Percentiles rank a stretch among this genome's conserved stretches.
Evolutionary conservation across 2,329 filamentous ascomycete genomes (phyloP).

Genomic region (Macroventuria anomochaeta): DNA sequence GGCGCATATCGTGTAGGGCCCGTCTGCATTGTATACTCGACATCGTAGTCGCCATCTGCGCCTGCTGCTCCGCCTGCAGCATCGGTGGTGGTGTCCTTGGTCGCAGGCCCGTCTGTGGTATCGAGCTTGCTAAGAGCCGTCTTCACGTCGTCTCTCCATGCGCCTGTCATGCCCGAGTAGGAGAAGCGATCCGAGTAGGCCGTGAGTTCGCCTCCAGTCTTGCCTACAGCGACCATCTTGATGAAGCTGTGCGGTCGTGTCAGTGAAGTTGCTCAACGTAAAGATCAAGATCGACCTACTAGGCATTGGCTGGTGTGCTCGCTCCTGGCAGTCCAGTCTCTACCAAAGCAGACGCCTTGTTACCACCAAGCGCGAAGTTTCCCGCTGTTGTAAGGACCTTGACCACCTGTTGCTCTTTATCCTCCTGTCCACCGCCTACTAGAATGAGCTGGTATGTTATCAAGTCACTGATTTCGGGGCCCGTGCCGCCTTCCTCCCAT

Average conservation of each 20-base stretch:
- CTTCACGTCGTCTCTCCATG: conserved; percentile 56
- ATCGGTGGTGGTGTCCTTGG: conserved; percentile 29
- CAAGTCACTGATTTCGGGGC: conserved; percentile 59
- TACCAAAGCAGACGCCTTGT: conserved; percentile 47
- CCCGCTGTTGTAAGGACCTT: conserved; percentile 52
- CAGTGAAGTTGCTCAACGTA: conserved; percentile 10
- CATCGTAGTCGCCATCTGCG: conserved; percentile 42
- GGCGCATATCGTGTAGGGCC: conserved; percentile 67
- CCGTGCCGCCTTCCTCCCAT: conserved; percentile 63
- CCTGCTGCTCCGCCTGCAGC: conserved; percentile 33
- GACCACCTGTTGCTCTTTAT: conserved; percentile 6
- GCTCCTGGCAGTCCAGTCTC: conserved; percentile 35
- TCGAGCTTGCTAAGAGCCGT: conserved; percentile 46
- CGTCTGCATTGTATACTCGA: conserved; percentile 64
- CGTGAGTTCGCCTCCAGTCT: conserved; percentile 61
- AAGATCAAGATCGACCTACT: conserved; percentile 51
- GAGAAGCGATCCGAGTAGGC: conserved; percentile 70
- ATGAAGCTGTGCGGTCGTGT: conserved; percentile 34
- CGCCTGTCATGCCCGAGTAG: conserved; percentile 68
- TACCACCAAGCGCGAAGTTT: conserved; percentile 51
- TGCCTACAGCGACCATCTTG: conserved; percentile 61
- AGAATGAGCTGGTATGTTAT: conserved; percentile 64
- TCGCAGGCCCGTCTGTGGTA: conserved; percentile 39
- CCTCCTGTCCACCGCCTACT: conserved; percentile 60
- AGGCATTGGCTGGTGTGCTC: conserved; percentile 58